A percentile compares a stretch with the other conserved stretches of the same genome.
Conservation (phyloP, 805 yeast genomes). For the Zygoascus tannicola region DNA sequence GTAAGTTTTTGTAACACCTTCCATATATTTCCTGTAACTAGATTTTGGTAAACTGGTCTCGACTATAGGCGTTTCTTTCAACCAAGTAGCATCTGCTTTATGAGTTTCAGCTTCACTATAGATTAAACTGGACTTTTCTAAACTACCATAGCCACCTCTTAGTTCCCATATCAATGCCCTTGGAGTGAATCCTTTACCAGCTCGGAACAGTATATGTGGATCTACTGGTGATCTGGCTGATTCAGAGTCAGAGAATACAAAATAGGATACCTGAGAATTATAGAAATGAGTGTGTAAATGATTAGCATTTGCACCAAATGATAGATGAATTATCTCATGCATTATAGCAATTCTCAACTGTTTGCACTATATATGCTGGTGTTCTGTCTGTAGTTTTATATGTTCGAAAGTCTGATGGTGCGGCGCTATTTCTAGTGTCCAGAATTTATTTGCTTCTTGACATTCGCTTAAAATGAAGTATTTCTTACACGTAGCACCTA, state of each 20-base stretch:
- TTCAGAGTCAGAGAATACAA: constrained; percentile 38
- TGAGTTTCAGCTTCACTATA: constrained; percentile 17
- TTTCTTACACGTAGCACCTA: constrained; percentile 1
- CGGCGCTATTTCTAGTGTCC: background rate
- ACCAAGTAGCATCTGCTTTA: constrained; percentile 7
- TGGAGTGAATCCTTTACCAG: constrained; percentile 61
- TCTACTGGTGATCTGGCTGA: constrained; percentile 28
- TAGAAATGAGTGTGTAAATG: constrained; percentile 73
- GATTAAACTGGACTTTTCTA: constrained; percentile 22
- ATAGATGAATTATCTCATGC: constrained; percentile 67
- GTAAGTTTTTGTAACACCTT: constrained; percentile 21
- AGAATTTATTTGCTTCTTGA: background rate
- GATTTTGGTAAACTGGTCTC: constrained; percentile 19
- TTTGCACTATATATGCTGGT: background rate
- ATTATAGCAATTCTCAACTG: constrained; percentile 27
- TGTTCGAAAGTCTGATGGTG: background rate
- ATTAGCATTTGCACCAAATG: constrained; percentile 64
- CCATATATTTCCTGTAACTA: background rate
- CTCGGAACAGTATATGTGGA: constrained; percentile 40
- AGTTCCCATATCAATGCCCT: constrained; percentile 76
- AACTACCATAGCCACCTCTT: constrained; percentile 64
- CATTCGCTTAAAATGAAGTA: background rate
- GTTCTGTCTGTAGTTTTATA: background rate
- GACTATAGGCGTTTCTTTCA: constrained; percentile 19
- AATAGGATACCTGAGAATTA: constrained; percentile 65